Evolutionary conservation across 2,329 filamentous ascomycete species (phyloP), one percentile per base, ranked within the genome.

Genomic region (Ceratocystis smalleyi): DNA sequence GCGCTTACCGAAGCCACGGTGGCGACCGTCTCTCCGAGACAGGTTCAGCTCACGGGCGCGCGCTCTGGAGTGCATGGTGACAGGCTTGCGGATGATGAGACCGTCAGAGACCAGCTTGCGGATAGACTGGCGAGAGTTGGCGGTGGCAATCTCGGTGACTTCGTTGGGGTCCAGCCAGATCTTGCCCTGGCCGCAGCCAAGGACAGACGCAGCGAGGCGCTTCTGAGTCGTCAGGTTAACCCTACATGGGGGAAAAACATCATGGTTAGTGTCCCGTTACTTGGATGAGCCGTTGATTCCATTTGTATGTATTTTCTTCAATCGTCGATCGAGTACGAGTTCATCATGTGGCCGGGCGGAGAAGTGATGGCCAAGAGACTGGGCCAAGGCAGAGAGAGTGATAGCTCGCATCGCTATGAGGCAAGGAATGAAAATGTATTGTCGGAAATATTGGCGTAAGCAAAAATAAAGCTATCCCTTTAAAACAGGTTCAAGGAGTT

Each of bases 161-260:
- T 99, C 94, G 79, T 95, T 97, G 80, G 94, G 94, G 82, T 99
- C 94, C 78, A 99, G 91, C 94, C 94, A 99, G 83, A 99, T 95
- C 89, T 99, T 99, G 87, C 92, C 89, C 89, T 99, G 87, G 79
- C 94, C 94, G 83, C 90, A 95, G 85, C 91, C 91, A 79, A 96
- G 89, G 79, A 99, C 94, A 81, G 92, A 89, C 77, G 94, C 90
- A 79, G 94, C 94, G 76, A 99, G 91, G 83, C 95, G 92, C 88
- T 99, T 99, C 87, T 99, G 95, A 80, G 94, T 97, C 81, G 87
- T 88, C 81, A 99, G 88, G 80, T 97, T 97, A 88, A 96, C 91
- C 94, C 94, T 99, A 67, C 24, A 64, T 40, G 35, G 62, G 63
- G 68, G 69, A 65, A 70, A 67, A 68, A 67, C 68, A 43, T 49